A percentile compares a stretch with the other conserved stretches of the same genome.
Evolutionary conservation across 2,329 filamentous ascomycete species (phyloP).

Genomic region (Penicillium brasilianum): DNA sequence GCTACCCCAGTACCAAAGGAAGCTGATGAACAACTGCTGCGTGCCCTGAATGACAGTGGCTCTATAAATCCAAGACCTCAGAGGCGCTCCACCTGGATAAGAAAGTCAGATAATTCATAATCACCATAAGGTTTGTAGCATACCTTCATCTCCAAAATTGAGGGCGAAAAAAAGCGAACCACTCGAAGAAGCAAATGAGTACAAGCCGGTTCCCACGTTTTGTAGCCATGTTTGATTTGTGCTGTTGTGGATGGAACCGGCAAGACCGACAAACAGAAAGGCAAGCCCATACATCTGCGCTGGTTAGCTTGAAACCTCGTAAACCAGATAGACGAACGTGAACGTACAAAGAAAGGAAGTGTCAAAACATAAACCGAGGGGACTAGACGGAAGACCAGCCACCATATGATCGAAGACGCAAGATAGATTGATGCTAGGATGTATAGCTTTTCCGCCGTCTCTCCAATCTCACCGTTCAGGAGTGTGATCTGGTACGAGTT

Average conservation of each 20-base stretch:
- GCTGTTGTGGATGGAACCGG: not conserved
- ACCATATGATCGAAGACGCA: constrained; percentile 64
- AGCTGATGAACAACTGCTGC: constrained; percentile 68
- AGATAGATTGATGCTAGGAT: constrained; percentile 65
- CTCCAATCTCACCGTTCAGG: constrained; percentile 66
- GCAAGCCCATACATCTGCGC: constrained; percentile 61
- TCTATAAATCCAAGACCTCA: constrained; percentile 63
- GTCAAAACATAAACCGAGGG: constrained; percentile 63
- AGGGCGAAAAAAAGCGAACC: constrained; percentile 69
- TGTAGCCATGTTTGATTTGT: constrained; percentile 54
- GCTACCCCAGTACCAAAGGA: constrained; percentile 69
- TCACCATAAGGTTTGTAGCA: constrained; percentile 34
- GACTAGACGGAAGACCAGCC: constrained; percentile 63
- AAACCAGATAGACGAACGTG: not conserved
- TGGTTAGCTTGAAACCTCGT: not conserved
- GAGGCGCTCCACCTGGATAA: not conserved
- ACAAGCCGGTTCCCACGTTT: constrained; percentile 65
- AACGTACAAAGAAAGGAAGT: constrained; percentile 57
- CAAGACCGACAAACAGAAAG: constrained; percentile 56
- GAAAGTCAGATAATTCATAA: not conserved
- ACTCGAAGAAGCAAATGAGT: constrained; percentile 66
- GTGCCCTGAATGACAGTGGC: constrained; percentile 69
- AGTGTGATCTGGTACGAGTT: constrained; percentile 72
- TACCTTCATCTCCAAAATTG: constrained; percentile 69
- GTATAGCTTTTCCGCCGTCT: constrained; percentile 65